These are phyloP conservation scores for Coccomyxa sp. DNA, from an alignment of 139 green algal genomes.

Conservation along the genomic window DNA sequence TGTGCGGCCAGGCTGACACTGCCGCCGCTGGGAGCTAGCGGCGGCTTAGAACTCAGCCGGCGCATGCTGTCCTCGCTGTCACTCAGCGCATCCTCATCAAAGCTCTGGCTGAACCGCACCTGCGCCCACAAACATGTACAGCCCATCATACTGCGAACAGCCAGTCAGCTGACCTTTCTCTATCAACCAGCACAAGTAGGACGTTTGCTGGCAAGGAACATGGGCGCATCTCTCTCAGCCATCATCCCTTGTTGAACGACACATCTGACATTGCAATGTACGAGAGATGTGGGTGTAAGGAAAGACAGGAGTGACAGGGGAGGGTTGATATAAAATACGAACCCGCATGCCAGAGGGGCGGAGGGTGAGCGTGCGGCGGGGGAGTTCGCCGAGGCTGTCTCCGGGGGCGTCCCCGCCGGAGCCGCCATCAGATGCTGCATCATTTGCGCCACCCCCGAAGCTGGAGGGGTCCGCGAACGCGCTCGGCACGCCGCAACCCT, in stretches of 20 bases:
- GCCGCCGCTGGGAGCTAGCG: not conserved
- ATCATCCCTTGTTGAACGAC: too few species aligned
- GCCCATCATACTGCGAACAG: too few species aligned
- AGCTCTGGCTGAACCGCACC: slow-evolving; percentile 1
- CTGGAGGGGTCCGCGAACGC: not conserved
- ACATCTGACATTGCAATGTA: too few species aligned
- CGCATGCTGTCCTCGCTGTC: not conserved
- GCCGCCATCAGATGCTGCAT: too few species aligned
- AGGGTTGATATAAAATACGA: not conserved
- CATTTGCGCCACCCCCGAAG: not conserved
- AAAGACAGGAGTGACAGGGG: too few species aligned
- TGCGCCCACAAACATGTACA: too few species aligned
- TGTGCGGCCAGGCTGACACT: slow-evolving; percentile 1
- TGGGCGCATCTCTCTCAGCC: too few species aligned
- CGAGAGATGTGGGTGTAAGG: too few species aligned
- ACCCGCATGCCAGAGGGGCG: not conserved
- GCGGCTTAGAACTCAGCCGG: not conserved
- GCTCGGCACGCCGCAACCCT: not conserved
- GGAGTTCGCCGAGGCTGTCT: not conserved
- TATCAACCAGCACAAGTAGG: too few species aligned
- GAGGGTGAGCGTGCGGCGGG: not conserved
- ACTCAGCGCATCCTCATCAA: not conserved
- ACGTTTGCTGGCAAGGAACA: too few species aligned
- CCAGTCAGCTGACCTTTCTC: too few species aligned
- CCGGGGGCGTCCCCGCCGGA: too few species aligned